Percentiles rank a stretch among this genome's conserved stretches.
Evolutionary conservation across 768 basidiomycete species (phyloP).

Genomic region (Lactarius hengduanensis): DNA sequence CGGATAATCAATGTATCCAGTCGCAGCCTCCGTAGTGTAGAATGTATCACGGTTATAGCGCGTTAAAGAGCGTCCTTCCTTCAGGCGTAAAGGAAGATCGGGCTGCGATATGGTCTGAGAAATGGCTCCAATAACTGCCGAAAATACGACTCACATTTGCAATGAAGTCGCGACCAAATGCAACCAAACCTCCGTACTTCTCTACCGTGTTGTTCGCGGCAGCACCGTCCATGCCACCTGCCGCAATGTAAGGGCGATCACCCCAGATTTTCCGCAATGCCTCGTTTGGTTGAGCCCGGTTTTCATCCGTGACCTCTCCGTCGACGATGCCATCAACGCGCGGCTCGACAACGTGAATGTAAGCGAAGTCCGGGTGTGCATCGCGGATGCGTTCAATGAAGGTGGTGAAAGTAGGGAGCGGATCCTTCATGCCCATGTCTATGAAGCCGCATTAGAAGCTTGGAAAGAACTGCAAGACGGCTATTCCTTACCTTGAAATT

Average conservation of each 20-base stretch:
- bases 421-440: neutral
- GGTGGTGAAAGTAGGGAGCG: neutral
- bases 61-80: neutral
- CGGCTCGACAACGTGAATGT: neutral
- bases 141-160: neutral
- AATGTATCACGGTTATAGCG: neutral
- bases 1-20: neutral
- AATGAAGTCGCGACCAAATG: neutral
- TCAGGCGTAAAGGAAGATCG: neutral
- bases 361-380: neutral
- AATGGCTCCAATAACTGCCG: neutral
- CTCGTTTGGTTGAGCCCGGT: neutral
- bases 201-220: neutral
- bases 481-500: neutral
- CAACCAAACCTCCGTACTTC: neutral
- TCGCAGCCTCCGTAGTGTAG: neutral
- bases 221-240: neutral
- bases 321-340: neutral
- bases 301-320: neutral
- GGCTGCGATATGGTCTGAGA: neutral
- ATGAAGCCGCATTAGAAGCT: neutral
- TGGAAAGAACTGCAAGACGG: neutral
- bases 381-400: neutral
- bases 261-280: neutral
- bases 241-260: neutral